These are phyloP conservation scores for Davidsoniella neocaledoniae DNA, from an alignment of 2,329 filamentous ascomycete species.

Conservation along the genomic window DNA sequence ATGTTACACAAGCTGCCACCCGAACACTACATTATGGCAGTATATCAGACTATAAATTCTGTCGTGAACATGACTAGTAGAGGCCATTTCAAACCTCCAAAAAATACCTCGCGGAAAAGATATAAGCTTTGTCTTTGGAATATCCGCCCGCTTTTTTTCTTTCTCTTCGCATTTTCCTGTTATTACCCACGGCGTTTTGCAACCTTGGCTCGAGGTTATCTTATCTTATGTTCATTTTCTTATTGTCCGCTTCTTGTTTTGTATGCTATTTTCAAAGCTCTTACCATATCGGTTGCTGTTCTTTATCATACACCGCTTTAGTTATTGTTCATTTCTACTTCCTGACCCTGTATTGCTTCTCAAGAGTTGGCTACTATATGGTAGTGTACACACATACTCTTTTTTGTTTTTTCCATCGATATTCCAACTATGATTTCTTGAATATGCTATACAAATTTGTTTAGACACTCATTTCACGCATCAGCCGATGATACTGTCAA, in stretches of 20 bases:
- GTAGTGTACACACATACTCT: too few relatives aligned
- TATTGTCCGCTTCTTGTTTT: slow-evolving; percentile 4
- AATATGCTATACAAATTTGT: too few relatives aligned
- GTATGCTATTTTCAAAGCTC: slow-evolving; percentile 2
- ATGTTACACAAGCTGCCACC: too few relatives aligned
- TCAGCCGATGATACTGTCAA: too few relatives aligned
- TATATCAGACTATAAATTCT: too few relatives aligned
- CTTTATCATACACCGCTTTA: slow-evolving; percentile 1
- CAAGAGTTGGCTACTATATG: background rate
- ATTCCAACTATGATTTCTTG: too few relatives aligned
- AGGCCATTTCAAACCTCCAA: too few relatives aligned
- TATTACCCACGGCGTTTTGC: background rate
- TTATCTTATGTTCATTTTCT: slow-evolving; percentile 4
- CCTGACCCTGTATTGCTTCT: background rate
- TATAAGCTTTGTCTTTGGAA: background rate
- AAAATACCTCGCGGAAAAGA: background rate
- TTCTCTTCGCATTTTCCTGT: background rate
- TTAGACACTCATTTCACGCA: too few relatives aligned
- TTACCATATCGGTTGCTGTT: background rate
- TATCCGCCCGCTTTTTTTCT: background rate
- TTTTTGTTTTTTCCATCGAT: too few relatives aligned
- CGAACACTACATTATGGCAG: too few relatives aligned
- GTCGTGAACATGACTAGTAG: too few relatives aligned
- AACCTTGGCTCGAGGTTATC: background rate
- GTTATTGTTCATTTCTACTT: background rate